Evolutionary conservation across 768 basidiomycete species (phyloP).

Genomic region (Tylopilus balloui): DNA sequence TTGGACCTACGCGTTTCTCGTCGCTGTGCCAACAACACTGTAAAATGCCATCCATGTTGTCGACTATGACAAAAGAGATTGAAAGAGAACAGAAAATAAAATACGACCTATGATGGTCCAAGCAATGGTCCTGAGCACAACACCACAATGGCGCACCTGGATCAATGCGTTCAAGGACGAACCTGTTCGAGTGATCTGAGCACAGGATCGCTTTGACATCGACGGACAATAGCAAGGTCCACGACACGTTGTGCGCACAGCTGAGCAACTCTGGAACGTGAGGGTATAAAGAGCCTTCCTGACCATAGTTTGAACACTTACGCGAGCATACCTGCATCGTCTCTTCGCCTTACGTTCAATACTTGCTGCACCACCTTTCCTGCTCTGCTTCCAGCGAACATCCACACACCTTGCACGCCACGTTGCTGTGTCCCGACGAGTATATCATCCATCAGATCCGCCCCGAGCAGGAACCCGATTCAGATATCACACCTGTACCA

Average conservation of each 20-base stretch:
- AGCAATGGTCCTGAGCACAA: not conserved
- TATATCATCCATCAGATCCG: not conserved
- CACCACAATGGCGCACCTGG: not conserved
- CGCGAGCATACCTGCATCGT: not conserved
- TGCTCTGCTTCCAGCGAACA: not conserved
- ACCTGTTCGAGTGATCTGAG: not conserved
- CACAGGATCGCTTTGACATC: not conserved
- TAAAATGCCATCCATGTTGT: no score
- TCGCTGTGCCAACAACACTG: no score
- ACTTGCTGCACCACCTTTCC: constrained; percentile 1
- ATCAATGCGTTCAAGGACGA: not conserved
- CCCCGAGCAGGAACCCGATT: not conserved
- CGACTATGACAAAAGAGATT: no score
- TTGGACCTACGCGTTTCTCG: no score
- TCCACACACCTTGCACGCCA: not conserved
- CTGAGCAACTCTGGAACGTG: not conserved
- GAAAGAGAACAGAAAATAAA: no score
- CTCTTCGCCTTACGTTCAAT: not conserved
- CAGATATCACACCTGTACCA: not conserved
- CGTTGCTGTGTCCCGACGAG: not conserved
- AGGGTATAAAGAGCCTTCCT: constrained; percentile 3
- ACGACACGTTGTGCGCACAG: not conserved
- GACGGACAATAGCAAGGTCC: not conserved
- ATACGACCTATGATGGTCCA: no score
- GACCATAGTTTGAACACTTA: not conserved